These are phyloP conservation scores for Populus deltoides DNA, from an alignment of 345 rosid genomes.

Conservation along the genomic window DNA sequence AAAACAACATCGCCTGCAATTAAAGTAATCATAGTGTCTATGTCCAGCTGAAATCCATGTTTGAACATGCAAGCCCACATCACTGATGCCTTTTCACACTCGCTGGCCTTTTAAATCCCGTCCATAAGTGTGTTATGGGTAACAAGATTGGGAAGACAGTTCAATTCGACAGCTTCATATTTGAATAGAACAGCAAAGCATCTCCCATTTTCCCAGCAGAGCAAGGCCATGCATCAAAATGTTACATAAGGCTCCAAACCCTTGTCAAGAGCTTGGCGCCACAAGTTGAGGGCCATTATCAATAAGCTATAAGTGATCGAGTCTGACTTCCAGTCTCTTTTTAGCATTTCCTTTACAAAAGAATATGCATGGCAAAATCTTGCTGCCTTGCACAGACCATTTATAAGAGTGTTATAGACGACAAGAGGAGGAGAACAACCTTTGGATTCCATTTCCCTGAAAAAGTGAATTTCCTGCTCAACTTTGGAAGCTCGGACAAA, in stretches of 20 bases:
- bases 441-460: slow-evolving; percentile 51
- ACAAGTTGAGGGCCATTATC: slow-evolving; percentile 63
- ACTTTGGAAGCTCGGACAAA: slow-evolving; percentile 61
- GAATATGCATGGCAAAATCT: slow-evolving; percentile 61
- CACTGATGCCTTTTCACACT: slow-evolving; percentile 52
- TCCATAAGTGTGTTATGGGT: slow-evolving; percentile 81
- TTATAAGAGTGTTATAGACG: slow-evolving; percentile 66
- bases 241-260: slow-evolving; percentile 68
- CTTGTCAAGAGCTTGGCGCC: slow-evolving; percentile 53
- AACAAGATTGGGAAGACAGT: slow-evolving; percentile 70
- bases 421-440: slow-evolving; percentile 54
- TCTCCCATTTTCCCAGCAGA: slow-evolving; percentile 64
- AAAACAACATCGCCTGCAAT: not conserved
- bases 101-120: slow-evolving; percentile 65
- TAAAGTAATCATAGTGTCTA: not conserved
- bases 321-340: slow-evolving; percentile 67
- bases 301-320: slow-evolving; percentile 70
- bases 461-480: slow-evolving; percentile 50
- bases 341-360: slow-evolving; percentile 74
- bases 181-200: slow-evolving; percentile 55
- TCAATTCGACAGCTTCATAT: slow-evolving; percentile 49
- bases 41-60: slow-evolving; percentile 63
- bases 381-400: slow-evolving; percentile 73
- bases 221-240: slow-evolving; percentile 75
- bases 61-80: slow-evolving; percentile 61